Base-by-base conservation (phyloP, 768 basidiomycete genomes). In the Pleurotus giganteus region DNA sequence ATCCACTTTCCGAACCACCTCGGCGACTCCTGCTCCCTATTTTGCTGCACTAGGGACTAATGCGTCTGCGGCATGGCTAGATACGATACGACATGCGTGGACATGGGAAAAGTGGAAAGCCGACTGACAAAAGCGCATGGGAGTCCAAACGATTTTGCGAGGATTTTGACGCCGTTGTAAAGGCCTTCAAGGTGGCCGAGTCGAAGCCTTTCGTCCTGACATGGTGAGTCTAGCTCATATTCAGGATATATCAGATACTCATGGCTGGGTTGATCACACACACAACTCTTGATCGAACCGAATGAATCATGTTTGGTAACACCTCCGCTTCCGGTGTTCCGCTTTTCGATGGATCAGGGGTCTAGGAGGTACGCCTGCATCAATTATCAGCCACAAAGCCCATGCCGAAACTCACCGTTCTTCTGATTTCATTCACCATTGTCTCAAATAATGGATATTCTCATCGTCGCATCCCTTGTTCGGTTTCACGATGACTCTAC, bases 171-270 rank as follows among this genome's bases (percentile, higher is more conserved):
- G 53, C 61, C 11, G 60, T 59, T 28, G 63, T 65, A 15, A 34
- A 65, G 15, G 66, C 59, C 19, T 73, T 71, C 42, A 58, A 58
- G n/a, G n/a, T n/a, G n/a, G n/a, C n/a, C 9, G 34, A 73, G 23
- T 43, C 50, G 13, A 64, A 59, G 37, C 67, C 72, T 23, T 65
- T 68, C 55, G 61, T 70, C 29, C 57, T 65, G n/a, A 73, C 67
- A 54, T 75, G 72, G 71, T 69, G 54, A 41, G 63, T 58, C 12
- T 29, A n/a, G 15, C 8, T 47, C n/a, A n/a, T n/a, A n/a, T n/a
- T n/a, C n/a, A n/a, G n/a, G n/a, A n/a, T n/a, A 19, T n/a, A 47
- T 27, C 24, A 47, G 45, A 47, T 47, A 47, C 15, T 31, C 45
- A 47, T 41, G 13, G 39, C 39, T 41, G 39, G 19, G 13, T 41